Conservation (phyloP, 2,329 filamentous ascomycete genomes). For the Neonectria punicea region DNA sequence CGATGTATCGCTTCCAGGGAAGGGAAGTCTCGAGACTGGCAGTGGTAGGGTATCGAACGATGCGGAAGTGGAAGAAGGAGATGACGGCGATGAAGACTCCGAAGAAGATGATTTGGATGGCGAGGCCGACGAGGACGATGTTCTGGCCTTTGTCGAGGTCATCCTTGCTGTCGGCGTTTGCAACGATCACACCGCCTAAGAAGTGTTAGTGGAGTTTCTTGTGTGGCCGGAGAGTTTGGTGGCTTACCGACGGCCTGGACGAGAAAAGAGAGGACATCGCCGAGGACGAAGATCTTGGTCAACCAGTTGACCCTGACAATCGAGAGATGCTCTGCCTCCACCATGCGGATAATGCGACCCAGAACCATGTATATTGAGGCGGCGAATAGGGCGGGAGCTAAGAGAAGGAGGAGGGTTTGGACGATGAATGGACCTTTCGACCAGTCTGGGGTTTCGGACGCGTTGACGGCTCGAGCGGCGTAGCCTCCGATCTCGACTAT, state of each 20-base stretch:
- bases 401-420: constrained; percentile 51
- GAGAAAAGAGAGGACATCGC: constrained; percentile 44
- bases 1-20: constrained; percentile 48
- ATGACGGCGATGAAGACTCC: constrained; percentile 59
- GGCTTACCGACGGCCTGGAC: constrained; percentile 41
- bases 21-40: background rate
- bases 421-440: constrained; percentile 52
- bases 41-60: constrained; percentile 23
- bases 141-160: constrained; percentile 49
- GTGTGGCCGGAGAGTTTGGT: background rate
- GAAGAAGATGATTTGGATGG: constrained; percentile 65
- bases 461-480: constrained; percentile 47
- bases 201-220: background rate
- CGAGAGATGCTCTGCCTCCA: constrained; percentile 34
- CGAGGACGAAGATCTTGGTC: constrained; percentile 46
- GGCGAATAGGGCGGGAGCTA: constrained; percentile 56
- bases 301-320: constrained; percentile 38
- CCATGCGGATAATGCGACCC: constrained; percentile 48
- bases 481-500: constrained; percentile 52
- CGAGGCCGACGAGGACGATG: constrained; percentile 63
- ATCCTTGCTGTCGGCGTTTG: constrained; percentile 41
- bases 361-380: constrained; percentile 59
- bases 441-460: constrained; percentile 44
- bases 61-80: constrained; percentile 53
- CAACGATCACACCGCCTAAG: constrained; percentile 2